Conservation (phyloP, 345 rosid species). For the Gossypium australe region DNA sequence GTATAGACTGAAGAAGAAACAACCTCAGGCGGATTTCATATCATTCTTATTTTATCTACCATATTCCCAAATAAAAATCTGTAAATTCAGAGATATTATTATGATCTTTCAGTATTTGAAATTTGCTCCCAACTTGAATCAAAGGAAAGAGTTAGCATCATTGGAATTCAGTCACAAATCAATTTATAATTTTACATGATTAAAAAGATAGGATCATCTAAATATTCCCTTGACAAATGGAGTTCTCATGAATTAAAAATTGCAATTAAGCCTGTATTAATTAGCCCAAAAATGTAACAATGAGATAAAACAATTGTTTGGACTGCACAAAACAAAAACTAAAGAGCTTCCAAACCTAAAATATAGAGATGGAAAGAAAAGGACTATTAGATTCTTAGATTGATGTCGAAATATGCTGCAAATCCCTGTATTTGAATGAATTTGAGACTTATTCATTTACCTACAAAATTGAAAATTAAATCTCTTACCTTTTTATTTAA, state of each 20-base stretch:
- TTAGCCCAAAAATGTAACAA: not conserved
- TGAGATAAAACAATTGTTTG: not conserved
- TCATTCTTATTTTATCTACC: not conserved
- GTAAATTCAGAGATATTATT: not conserved
- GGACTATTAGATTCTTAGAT: not conserved
- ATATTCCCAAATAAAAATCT: not conserved
- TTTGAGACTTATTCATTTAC: too few species aligned
- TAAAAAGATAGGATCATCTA: too few species aligned
- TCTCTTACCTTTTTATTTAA: too few species aligned
- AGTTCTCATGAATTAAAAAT: not conserved
- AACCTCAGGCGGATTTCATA: not conserved
- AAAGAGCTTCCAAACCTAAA: too few species aligned
- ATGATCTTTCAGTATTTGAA: not conserved
- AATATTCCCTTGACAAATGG: not conserved
- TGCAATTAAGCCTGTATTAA: not conserved
- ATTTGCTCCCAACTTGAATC: not conserved
- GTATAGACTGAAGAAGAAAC: not conserved
- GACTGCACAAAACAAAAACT: too few species aligned
- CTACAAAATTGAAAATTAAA: too few species aligned
- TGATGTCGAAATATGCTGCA: too few species aligned
- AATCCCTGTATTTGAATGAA: too few species aligned
- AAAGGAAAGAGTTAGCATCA: not conserved
- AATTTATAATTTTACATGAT: not conserved
- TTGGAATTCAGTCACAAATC: not conserved
- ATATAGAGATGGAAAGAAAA: not conserved